Conservation (phyloP, 805 yeast genomes). For the Saccharomyces paradoxus region DNA sequence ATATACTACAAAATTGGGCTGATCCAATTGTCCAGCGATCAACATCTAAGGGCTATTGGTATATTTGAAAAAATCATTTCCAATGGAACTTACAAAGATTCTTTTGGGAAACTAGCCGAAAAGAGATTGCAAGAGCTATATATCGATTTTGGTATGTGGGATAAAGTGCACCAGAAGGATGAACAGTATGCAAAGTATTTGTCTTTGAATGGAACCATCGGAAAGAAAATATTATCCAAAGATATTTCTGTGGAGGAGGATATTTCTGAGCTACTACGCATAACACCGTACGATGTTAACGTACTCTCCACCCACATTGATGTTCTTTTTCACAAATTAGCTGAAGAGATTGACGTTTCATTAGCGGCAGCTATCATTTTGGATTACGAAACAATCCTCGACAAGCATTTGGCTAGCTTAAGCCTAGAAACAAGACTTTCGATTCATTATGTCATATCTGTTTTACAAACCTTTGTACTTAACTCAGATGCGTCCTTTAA, state of each 20-base stretch:
- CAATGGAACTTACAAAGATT: slow-evolving; percentile 24
- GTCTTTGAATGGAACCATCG: slow-evolving; percentile 11
- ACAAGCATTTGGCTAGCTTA: slow-evolving; percentile 20
- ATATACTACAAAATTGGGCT: slow-evolving; percentile 53
- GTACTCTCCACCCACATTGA: slow-evolving; percentile 24
- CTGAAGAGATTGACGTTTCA: slow-evolving; percentile 23
- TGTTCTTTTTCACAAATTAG: slow-evolving; percentile 13
- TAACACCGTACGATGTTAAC: slow-evolving; percentile 39
- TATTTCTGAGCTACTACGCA: slow-evolving; percentile 28
- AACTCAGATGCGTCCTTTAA: slow-evolving; percentile 46
- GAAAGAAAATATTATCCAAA: slow-evolving; percentile 4
- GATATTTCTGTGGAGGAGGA: slow-evolving; percentile 21
- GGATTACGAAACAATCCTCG: slow-evolving; percentile 19
- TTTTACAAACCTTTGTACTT: slow-evolving; percentile 43
- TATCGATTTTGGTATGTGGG: slow-evolving; percentile 45
- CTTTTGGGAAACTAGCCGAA: slow-evolving; percentile 39
- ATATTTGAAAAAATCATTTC: slow-evolving; percentile 43
- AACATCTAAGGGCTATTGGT: slow-evolving; percentile 43
- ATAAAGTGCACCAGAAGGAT: slow-evolving; percentile 24
- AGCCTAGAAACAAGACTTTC: slow-evolving; percentile 23
- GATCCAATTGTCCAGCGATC: slow-evolving; percentile 49
- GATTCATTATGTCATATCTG: slow-evolving; percentile 26
- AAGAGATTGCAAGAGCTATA: slow-evolving; percentile 41
- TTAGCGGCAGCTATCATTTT: slow-evolving; percentile 18
- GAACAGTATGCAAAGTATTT: slow-evolving; percentile 10